Evolutionary conservation across 805 yeast species (phyloP), one percentile per base, ranked within the genome.

Genomic region (Yamadazyma phyllophila): DNA sequence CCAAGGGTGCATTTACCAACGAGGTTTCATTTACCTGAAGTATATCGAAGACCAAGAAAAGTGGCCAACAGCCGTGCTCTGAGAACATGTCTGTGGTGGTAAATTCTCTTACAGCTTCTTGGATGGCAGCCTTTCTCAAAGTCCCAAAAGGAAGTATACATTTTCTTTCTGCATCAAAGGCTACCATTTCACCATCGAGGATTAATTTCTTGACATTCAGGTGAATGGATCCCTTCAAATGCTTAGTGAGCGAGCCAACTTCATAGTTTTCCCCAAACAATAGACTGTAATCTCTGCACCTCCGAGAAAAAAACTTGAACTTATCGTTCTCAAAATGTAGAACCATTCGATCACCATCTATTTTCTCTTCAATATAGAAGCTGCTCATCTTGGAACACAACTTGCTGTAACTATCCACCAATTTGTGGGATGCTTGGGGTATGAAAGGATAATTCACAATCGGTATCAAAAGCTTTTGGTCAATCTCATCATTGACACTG

Each of bases 121-220:
- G 79, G 4, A 77, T 58, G 0, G 92, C 92, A 12, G 87, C 77
- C 4, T 85, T 73, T 58, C 87, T 86, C 26, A 94, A 76, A 1
- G 86, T 77, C 0, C 96, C 95, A 67, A 88, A 88, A 0, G 97
- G 96, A 16, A 90, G 66, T 3, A 88, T 71, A 1, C 67, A 66
- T 30, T 76, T 60, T 46, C 72, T 65, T 38, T 63, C 69, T 43
- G 80, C 78, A 62, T 91, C 96, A 76, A 81, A 90, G 0, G 95
- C 88, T 1, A 92, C 82, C 92, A 92, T 88, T 63, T 92, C 99
- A 0, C 98, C 97, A 65, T 92, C 99, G 4, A 92, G 57, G 5
- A 85, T 73, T 16, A 70, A 51, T 52, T 63, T 60, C 6, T 61
- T 59, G 4, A 78, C 66, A 29, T 57, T 64, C 4, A 63, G 64